Evolutionary conservation across 2,329 filamentous ascomycete species (phyloP).

Genomic region (Drechslerella coelobrocha): DNA sequence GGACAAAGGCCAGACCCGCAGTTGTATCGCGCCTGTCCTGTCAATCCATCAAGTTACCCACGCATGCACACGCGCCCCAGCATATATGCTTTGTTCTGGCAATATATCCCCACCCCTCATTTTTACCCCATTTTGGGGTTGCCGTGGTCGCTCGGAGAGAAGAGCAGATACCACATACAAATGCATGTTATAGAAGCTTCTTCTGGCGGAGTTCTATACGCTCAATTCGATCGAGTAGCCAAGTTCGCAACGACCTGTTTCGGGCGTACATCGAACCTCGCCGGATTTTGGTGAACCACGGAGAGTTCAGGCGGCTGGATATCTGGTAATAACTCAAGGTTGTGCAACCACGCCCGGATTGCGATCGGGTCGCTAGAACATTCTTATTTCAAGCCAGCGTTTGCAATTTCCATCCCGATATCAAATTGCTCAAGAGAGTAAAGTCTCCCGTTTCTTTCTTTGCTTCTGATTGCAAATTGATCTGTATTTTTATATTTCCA

Average conservation of each 20-base stretch:
- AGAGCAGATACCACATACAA: not conserved
- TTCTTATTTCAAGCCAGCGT: conserved; percentile 24
- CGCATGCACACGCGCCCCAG: too few relatives aligned
- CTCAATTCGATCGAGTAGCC: not conserved
- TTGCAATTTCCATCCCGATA: conserved; percentile 2
- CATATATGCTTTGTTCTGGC: not conserved
- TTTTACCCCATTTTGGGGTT: conserved; percentile 46
- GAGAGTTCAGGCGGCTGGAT: conserved; percentile 7
- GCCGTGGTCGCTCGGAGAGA: conserved; percentile 12
- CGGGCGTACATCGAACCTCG: not conserved
- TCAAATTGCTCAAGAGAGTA: not conserved
- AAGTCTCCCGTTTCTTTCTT: not conserved
- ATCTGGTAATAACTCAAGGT: conserved; percentile 31
- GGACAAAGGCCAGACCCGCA: conserved; percentile 10
- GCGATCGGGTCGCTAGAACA: conserved; percentile 24
- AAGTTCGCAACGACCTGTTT: not conserved
- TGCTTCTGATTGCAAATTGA: not conserved
- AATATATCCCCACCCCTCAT: conserved; percentile 23
- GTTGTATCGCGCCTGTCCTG: conserved; percentile 7
- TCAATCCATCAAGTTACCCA: not conserved
- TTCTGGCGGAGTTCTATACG: too few relatives aligned
- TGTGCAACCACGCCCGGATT: conserved; percentile 40
- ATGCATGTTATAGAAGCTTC: too few relatives aligned
- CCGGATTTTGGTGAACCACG: not conserved
- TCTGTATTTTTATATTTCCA: not conserved